Conservation (phyloP, 768 basidiomycete genomes). For the Tricholoma matsutake region DNA sequence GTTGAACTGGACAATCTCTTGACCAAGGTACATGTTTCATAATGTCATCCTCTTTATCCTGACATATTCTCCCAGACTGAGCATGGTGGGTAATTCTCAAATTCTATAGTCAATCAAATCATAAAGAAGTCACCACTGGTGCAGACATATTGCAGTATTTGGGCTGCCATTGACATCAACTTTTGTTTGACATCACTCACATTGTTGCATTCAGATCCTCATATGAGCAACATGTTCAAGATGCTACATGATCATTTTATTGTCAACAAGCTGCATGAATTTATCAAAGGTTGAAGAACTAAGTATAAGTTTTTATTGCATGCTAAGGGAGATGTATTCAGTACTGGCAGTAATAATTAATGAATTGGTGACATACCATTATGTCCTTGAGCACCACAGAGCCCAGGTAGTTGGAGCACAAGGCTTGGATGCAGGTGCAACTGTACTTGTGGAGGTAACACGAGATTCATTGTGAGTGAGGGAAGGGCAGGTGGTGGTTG, state of each 20-base stretch:
- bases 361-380: not conserved
- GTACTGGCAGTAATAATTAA: not conserved
- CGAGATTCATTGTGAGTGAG: not conserved
- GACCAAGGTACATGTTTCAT: no score
- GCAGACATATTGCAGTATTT: not conserved
- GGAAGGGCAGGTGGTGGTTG: no score
- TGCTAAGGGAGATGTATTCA: no score
- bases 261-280: not conserved
- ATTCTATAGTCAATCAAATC: conserved; percentile 5
- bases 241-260: not conserved
- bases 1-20: no score
- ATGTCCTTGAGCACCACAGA: not conserved
- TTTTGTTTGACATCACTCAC: not conserved
- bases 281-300: no score
- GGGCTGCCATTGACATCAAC: not conserved
- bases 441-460: no score
- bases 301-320: no score
- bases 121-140: not conserved
- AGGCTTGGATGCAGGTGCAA: not conserved
- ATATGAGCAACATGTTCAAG: not conserved
- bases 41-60: no score
- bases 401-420: not conserved
- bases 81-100: no score
- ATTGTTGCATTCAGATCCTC: not conserved
- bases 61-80: no score